Base-by-base conservation (phyloP, 371 early-diverging fungal species). In the Haplosporangium sp. region DNA sequence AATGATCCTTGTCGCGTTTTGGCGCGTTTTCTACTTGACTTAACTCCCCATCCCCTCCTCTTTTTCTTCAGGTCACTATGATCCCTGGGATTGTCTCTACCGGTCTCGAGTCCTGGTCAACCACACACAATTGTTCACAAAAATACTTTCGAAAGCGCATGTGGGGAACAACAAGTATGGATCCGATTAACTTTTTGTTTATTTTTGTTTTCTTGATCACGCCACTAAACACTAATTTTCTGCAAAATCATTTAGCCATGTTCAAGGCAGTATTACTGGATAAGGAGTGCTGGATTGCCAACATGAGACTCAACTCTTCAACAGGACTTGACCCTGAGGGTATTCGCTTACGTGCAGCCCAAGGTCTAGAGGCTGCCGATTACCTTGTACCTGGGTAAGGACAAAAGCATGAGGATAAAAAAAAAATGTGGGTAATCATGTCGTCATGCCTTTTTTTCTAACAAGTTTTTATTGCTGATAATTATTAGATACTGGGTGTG, bases 51-150 rank as follows among this genome's bases (percentile, higher is more conserved):
- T 61, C 47, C 37, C 2, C 42, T 20, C n/a, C 20, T 27, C 52
- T n/a, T 19, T 37, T 57, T 20, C 50, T 13, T 3, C 50, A 79
- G 44, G 95, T 98, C 0, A 88, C 96, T 2, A 83, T 98, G 77
- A 92, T 98, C 34, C 98, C 98, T 0, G 98, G 98, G 40, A 94
- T 98, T 69, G 90, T 95, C 13, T 94, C 95, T 1, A 93, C 96
- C 8, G 86, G 94, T 4, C 87, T 98, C 27, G 98, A 98, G 82
- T 94, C 95, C 64, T 97, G 97, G 97, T 92, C 92, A 47, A 92
- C 94, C 1, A 83, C 88, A 15, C 68, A 79, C 59, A 89, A 90
- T 70, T 93, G 94, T 61, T 90, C 92, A 38, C 85, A 89, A 64
- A 90, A 91, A 42, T 95, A 95, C 75, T 97, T 96, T 83, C 85